Base-by-base conservation (phyloP, 129 eudicot genomes). In the Mikania micrantha region DNA sequence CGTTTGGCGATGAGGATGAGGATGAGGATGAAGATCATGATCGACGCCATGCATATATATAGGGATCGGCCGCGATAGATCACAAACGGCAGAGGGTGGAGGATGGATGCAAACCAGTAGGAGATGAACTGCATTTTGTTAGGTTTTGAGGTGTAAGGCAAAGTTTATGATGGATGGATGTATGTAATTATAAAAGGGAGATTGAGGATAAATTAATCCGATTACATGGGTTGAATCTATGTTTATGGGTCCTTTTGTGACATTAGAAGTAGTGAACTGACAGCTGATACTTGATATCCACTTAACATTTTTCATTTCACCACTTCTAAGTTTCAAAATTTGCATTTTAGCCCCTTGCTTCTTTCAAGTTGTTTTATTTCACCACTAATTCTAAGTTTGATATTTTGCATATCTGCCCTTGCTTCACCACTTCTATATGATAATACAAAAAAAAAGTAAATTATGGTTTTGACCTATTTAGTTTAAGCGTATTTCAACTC, bases 71-170 rank as follows among this genome's bases (percentile, higher is more conserved):
- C 41, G 32, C 7, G 41, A 31, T 19, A n/a, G n/a, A n/a, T 39
- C 31, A 61, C 34, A 9, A 4, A 6, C 20, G 15, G 66, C 13
- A 60, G 45, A 58, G 69, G 60, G 54, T 63, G 42, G 52, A 67
- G 7, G n/a, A 66, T 54, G 36, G 75, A 48, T 83, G 82, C 78
- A 74, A 45, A 78, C 83, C 90, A 87, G 95, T 64, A 78, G 79
- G 71, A 44, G 60, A 57, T 78, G 84, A 80, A 76, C 74, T 83
- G 87, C 70, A 66, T 27, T 52, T 36, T 81, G 79, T 17, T 74
- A 81, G 85, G 81, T 70, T 78, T 66, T 74, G 64, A 38, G 85
- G 87, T 87, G 95, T 71, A 84, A 73, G 78, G 64, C 95, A 87
- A 86, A 56, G 29, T 63, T 24, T 67, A 45, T 41, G 80, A 74